These are phyloP conservation scores for Huiozyma sinensis DNA, from an alignment of 805 yeast genomes.

Conservation along the genomic window DNA sequence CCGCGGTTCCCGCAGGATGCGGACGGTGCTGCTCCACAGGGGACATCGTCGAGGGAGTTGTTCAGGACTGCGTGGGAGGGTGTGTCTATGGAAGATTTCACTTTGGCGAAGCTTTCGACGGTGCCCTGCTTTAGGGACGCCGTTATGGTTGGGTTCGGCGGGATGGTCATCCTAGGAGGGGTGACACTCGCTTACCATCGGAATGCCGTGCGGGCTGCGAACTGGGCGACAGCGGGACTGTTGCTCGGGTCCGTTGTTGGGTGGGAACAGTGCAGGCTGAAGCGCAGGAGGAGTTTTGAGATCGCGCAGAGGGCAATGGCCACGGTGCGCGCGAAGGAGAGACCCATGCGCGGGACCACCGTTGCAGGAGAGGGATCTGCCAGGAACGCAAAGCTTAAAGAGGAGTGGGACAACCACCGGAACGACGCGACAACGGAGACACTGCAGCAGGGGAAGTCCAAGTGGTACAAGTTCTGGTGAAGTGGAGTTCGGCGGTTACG, in stretches of 20 bases:
- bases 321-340: constrained; percentile 20
- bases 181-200: constrained; percentile 60
- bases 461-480: constrained; percentile 28
- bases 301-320: constrained; percentile 62
- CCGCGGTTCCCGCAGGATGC: constrained; percentile 30
- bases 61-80: constrained; percentile 33
- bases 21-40: constrained; percentile 6
- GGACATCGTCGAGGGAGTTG: constrained; percentile 14
- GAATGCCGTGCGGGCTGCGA: constrained; percentile 48
- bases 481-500: background rate
- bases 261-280: constrained; percentile 86
- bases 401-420: constrained; percentile 6
- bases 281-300: constrained; percentile 53
- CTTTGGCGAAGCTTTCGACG: constrained; percentile 36
- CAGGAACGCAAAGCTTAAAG: constrained; percentile 14
- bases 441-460: background rate
- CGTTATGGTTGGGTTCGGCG: constrained; percentile 56
- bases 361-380: constrained; percentile 1
- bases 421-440: constrained; percentile 2
- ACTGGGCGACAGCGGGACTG: constrained; percentile 80
- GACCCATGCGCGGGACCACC: constrained; percentile 7
- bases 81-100: constrained; percentile 41
- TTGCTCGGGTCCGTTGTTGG: constrained; percentile 70
- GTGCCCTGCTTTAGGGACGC: constrained; percentile 80
- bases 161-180: constrained; percentile 55